Evolutionary conservation across 148 eudicot genomes (phyloP).

Genomic region (Pharnaceum exiguum): DNA sequence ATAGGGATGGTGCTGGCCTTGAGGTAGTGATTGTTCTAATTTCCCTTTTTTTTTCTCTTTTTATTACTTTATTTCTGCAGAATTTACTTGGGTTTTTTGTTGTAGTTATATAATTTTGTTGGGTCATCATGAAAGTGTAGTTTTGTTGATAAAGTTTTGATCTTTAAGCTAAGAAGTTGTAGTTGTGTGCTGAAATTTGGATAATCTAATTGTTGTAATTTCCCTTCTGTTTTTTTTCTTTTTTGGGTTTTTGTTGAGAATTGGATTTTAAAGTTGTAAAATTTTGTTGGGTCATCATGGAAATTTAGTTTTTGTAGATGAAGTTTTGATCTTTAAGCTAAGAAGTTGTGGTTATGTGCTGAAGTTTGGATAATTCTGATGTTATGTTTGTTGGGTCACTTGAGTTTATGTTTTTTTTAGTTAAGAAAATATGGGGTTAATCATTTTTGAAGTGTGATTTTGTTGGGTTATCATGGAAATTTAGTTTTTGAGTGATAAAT

Average conservation of each 20-base stretch:
- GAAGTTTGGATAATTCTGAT: neutral
- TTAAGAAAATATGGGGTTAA: neutral
- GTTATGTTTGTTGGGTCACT: neutral
- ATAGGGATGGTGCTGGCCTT: constrained; percentile 70
- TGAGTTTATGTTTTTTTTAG: neutral
- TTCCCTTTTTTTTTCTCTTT: neutral
- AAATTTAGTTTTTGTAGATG: too few relatives aligned
- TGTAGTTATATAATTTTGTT: neutral
- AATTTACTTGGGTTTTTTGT: too few relatives aligned
- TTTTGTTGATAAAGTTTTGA: neutral
- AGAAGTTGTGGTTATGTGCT: neutral
- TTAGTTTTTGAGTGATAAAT: too few relatives aligned
- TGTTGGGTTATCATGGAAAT: too few relatives aligned
- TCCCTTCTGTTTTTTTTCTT: neutral
- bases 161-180: neutral
- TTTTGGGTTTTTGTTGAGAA: neutral
- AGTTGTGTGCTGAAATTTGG: neutral
- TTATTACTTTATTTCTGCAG: too few relatives aligned
- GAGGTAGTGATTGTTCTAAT: constrained; percentile 45
- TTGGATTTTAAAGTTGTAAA: neutral
- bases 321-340: neutral
- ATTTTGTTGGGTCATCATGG: too few relatives aligned
- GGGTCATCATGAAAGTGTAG: too few relatives aligned
- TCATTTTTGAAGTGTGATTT: neutral
- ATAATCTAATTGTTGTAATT: neutral